Conservation (phyloP, 2,329 filamentous ascomycete species). For the Alternaria sp. region DNA sequence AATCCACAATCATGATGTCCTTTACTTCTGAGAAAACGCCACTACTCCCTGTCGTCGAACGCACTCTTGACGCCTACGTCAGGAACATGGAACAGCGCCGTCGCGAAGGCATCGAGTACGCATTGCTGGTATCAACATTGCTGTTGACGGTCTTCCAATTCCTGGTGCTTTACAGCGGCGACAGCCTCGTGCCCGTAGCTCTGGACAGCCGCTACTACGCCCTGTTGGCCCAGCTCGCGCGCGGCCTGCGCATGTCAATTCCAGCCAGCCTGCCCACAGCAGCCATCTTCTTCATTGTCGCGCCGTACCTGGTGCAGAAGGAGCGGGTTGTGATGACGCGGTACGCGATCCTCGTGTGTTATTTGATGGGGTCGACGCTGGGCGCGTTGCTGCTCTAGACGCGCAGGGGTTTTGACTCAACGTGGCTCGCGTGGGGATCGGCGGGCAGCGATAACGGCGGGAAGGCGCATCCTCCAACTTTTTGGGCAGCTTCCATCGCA, state of each 20-base stretch:
- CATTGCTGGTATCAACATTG: constrained; percentile 7
- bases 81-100: neutral
- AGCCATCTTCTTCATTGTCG: constrained; percentile 26
- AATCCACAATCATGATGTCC: neutral
- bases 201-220: constrained; percentile 3
- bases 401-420: constrained; percentile 10
- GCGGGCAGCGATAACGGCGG: constrained; percentile 29
- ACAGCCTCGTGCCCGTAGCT: constrained; percentile 3
- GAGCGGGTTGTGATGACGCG: constrained; percentile 22
- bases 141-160: constrained; percentile 20
- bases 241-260: constrained; percentile 26
- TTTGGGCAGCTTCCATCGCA: constrained; percentile 8
- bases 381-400: constrained; percentile 24
- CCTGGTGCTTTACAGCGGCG: constrained; percentile 23
- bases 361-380: constrained; percentile 27
- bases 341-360: constrained; percentile 30
- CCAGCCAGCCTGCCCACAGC: constrained; percentile 28
- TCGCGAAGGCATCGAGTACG: constrained; percentile 8
- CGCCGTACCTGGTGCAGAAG: constrained; percentile 23
- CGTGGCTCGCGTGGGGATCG: constrained; percentile 1
- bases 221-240: constrained; percentile 21
- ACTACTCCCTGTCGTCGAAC: constrained; percentile 6
- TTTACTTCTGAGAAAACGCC: constrained; percentile 9
- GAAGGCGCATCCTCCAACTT: constrained; percentile 2
- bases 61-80: neutral